Base-by-base conservation (phyloP, 2,329 filamentous ascomycete species). In the Hypoxylon sp. region DNA sequence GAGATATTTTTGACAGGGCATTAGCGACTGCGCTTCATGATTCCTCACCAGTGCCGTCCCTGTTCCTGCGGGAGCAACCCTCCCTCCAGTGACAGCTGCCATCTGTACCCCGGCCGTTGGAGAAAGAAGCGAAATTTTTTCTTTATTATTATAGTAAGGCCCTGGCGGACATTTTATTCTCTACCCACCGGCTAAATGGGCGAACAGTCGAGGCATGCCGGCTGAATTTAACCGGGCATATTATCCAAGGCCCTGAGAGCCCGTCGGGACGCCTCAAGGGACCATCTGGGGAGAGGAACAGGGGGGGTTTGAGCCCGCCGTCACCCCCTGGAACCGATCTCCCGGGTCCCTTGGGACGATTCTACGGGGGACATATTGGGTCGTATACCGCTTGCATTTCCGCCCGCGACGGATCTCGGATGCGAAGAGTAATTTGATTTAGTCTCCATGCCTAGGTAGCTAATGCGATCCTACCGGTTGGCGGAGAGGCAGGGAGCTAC, bases 161-260 rank as follows among this genome's bases (percentile, higher is more conserved):
- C n/a, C n/a, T n/a, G n/a, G n/a, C n/a, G n/a, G n/a, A n/a, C n/a
- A n/a, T n/a, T n/a, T n/a, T n/a, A n/a, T 7, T 25, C 30, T 20
- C 21, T 15, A 19, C 30, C 35, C 27, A 38, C 52, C 56, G 56
- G 56, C 38, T 59, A 59, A 59, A 59, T 47, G 46, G 46, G 52
- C 45, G 49, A 35, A 49, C 41, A 56, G 44, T 51, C 49, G 32
- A 56, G 52, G 41, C 35, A 31, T 59, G 55, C 51, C 52, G 56
- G 19, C 23, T 36, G 2, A 13, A 38, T 53, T 59, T 54, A 54
- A 26, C 52, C 56, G 52, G 56, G 16, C 23, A 42, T 7, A 54
- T 59, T 59, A 59, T 29, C 56, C 56, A 57, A 54, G 56, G 49
- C 52, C 49, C 52, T 44, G 46, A 53, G 53, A 53, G 56, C 45